Base-by-base conservation (phyloP, 164 flowering plant genomes). In the grape (Vitis vinifera) region DNA sequence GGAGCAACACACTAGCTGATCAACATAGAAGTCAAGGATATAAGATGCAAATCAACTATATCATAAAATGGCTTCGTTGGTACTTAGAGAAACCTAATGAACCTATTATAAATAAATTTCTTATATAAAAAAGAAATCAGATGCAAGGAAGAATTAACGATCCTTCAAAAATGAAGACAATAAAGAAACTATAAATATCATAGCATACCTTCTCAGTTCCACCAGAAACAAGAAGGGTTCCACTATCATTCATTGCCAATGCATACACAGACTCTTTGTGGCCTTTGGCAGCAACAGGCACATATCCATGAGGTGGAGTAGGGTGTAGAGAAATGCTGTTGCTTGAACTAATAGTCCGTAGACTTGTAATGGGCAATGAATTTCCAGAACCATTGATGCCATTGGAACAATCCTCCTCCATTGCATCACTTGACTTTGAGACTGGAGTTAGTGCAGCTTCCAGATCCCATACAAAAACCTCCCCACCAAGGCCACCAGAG, bases 401-500 rank as follows among this genome's bases (percentile, higher is more conserved):
- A 82, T 88, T 90, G 61, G 91, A 77, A 78, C 78, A 73, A 51
- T 91, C 96, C 66, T 89, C 94, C 60, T 86, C 96, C 76, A 71
- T 62, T 51, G 75, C 69, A 78, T 95, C 97, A 76, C 76, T 80
- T 47, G 89, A 74, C 73, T 88, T 93, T 68, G 94, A 82, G 47
- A 78, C 60, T 27, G 96, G 92, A 71, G 87, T 66, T 59, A 84
- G 82, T 30, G 98, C 96, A 77, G 97, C 92, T 80, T 95, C 99
- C 68, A 95, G 78, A 79, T 95, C 99, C 99, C 99, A 95, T 71
- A 95, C 63, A 71, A 93, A 95, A 37, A 95, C 94, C 87, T 93
- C 98, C 68, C 97, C 98, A 67, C 99, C 99, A 81, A 95, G 99
- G 74, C 98, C 99, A 80, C 93, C 98, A 63, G 99, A 95, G 68